Base-by-base conservation (phyloP, 2,329 filamentous ascomycete species). In the Colletotrichum nymphaeae region DNA sequence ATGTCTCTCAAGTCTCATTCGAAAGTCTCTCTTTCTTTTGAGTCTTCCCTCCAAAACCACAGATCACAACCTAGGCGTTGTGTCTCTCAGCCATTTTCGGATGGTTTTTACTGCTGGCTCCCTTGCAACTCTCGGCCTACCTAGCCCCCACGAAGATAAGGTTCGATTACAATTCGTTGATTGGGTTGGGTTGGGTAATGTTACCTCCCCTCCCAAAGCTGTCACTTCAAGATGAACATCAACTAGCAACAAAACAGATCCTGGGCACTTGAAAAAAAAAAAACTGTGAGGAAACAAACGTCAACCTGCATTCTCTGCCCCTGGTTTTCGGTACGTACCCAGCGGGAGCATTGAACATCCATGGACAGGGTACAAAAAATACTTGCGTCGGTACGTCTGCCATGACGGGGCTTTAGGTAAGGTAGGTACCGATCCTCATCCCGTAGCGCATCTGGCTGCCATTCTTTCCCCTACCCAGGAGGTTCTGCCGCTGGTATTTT, bases 401-500 rank as follows among this genome's bases (percentile, higher is more conserved):
- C 24, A 4, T 7, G 32, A 55, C 30, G 42, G 32, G 58, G 28
- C 3, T 8, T 63, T 42, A 69, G 59, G 24, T 24, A 24, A 24
- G 24, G 24, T 24, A 24, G 24, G 70, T 72, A 72, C 59, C 59
- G 53, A 60, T 26, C 49, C 30, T 35, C 26, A 32, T 55, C 24
- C 14, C 16, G 42, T 46, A 30, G 30, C 57, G 12, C 42, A 28
- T 28, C 28, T 53, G 14, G 30, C 19, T 14, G 28, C 37, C 16
- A 42, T 42, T 42, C 37, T 53, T 26, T 63, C 3, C 8, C 37
- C 28, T 16, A 19, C 60, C 14, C 30, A 55, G 22, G 19, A 59
- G 16, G 28, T 64, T 65, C 70, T 70, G 46, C 67, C 67, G 67
- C 67, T 70, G 70, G 35, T 24, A 62, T 65, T 62, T 57, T 66